Evolutionary conservation across 139 green algal genomes (phyloP).

Genomic region (Asterochloris sp.): DNA sequence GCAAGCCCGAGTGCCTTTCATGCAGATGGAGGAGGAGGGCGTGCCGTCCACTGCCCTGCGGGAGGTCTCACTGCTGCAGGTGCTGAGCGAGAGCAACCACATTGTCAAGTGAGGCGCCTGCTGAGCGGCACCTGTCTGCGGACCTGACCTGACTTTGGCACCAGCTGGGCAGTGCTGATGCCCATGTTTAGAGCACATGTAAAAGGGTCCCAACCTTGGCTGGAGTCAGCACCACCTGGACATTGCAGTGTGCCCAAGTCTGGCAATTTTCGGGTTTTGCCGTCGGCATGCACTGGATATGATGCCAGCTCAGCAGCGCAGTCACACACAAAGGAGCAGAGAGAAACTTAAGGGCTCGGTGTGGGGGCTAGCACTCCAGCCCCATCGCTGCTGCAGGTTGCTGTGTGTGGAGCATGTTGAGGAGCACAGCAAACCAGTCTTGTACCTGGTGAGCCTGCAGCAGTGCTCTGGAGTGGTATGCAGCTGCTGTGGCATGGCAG

Average conservation of each 20-base stretch:
- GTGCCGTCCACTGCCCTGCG: slow-evolving; percentile 78
- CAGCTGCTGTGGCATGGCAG: neutral
- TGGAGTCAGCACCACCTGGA: neutral
- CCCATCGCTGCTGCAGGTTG: slow-evolving; percentile 64
- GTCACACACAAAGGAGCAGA: too few species aligned
- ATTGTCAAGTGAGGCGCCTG: slow-evolving; percentile 72
- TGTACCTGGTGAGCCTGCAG: slow-evolving; percentile 82
- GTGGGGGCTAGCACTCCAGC: neutral
- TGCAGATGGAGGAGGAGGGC: slow-evolving; percentile 81
- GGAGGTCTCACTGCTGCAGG: slow-evolving; percentile 75
- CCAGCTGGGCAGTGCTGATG: too few species aligned
- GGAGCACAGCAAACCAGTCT: slow-evolving; percentile 91
- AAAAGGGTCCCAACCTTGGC: neutral
- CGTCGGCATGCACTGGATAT: too few species aligned
- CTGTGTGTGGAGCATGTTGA: slow-evolving; percentile 94
- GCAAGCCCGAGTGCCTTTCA: neutral
- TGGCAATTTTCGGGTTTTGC: too few species aligned
- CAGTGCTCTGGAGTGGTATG: neutral
- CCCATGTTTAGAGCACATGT: too few species aligned
- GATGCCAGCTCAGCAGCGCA: too few species aligned
- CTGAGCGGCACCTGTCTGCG: neutral
- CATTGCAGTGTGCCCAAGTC: too few species aligned
- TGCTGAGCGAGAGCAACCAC: slow-evolving; percentile 82
- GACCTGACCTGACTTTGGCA: too few species aligned
- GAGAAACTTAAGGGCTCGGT: neutral